Evolutionary conservation across 768 basidiomycete genomes (phyloP).

Genomic region (Kwoniella botswanensis): DNA sequence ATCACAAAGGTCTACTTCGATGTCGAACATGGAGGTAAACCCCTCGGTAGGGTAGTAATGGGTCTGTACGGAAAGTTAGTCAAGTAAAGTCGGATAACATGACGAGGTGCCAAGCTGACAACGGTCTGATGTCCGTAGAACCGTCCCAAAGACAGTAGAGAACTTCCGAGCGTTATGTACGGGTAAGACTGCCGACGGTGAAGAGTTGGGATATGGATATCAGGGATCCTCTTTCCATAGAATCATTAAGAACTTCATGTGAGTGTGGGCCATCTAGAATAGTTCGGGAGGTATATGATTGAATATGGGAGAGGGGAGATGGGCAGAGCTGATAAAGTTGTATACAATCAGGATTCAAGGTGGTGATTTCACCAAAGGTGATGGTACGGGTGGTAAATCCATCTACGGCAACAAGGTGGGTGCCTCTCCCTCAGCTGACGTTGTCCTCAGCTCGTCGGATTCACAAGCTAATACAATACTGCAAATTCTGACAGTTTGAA

Average conservation of each 20-base stretch:
- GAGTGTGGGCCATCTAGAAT: conserved; percentile 1
- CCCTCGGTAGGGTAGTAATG: conserved; percentile 81
- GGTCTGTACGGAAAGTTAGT: conserved; percentile 86
- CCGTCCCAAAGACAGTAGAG: conserved; percentile 91
- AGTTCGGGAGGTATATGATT: no score
- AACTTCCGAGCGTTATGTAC: conserved; percentile 95
- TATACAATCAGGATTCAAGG: conserved; percentile 69
- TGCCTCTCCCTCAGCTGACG: not conserved
- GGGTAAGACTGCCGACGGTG: conserved; percentile 77
- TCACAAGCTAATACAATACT: not conserved
- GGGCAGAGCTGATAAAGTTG: not conserved
- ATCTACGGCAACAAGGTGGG: conserved; percentile 59
- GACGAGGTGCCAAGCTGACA: not conserved
- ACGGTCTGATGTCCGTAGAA: conserved; percentile 61
- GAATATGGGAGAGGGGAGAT: no score
- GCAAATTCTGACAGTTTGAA: conserved; percentile 65
- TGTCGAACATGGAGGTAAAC: conserved; percentile 86
- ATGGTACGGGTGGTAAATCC: conserved; percentile 58
- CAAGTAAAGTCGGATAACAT: not conserved
- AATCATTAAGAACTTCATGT: conserved; percentile 92
- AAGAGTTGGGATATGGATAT: conserved; percentile 83
- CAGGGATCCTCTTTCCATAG: conserved; percentile 97
- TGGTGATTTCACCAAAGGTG: conserved; percentile 79
- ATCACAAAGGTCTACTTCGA: conserved; percentile 76
- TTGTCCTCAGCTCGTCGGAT: not conserved